These are phyloP conservation scores for Neocatenulostroma microsporum DNA, from an alignment of 2,329 filamentous ascomycete species.

Conservation along the genomic window DNA sequence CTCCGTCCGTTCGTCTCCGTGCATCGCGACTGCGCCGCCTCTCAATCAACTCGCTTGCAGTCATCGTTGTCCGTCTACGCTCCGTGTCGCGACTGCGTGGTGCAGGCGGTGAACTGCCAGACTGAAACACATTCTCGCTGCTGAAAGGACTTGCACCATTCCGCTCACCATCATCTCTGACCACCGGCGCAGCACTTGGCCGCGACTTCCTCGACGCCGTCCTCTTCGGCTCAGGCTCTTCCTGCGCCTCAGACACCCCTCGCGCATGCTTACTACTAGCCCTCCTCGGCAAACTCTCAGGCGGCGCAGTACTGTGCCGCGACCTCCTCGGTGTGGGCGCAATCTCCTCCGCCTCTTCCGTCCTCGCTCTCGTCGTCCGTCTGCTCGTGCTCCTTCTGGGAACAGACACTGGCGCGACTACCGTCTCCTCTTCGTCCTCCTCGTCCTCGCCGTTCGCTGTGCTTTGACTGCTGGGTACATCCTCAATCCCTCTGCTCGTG, in stretches of 20 bases:
- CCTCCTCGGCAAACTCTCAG: conserved; percentile 26
- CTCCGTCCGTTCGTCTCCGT: conserved; percentile 37
- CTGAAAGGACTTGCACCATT: conserved; percentile 62
- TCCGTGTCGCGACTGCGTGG: conserved; percentile 54
- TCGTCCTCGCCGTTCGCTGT: conserved; percentile 49
- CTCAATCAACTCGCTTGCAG: conserved; percentile 31
- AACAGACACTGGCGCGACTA: conserved; percentile 29
- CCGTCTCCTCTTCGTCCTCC: conserved; percentile 23
- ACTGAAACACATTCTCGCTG: conserved; percentile 84
- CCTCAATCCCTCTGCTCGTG: conserved; percentile 75
- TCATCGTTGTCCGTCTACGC: conserved; percentile 47
- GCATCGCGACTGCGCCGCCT: conserved; percentile 36
- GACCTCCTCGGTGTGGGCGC: conserved; percentile 22
- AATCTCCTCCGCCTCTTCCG: conserved; percentile 33
- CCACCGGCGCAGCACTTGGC: conserved; percentile 14
- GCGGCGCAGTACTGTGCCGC: conserved; percentile 28
- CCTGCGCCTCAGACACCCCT: conserved; percentile 30
- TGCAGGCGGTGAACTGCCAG: conserved; percentile 22
- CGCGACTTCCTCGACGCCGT: conserved; percentile 19
- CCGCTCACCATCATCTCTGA: conserved; percentile 32
- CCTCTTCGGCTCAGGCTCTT: conserved; percentile 42
- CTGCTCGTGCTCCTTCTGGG: conserved; percentile 18
- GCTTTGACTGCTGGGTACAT: conserved; percentile 51
- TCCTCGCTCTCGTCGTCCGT: conserved; percentile 25
- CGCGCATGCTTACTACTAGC: conserved; percentile 39